phyloP scores from a whole-genome alignment of 2,329 filamentous ascomycete genomes.

The Zasmidium angulare region DNA sequence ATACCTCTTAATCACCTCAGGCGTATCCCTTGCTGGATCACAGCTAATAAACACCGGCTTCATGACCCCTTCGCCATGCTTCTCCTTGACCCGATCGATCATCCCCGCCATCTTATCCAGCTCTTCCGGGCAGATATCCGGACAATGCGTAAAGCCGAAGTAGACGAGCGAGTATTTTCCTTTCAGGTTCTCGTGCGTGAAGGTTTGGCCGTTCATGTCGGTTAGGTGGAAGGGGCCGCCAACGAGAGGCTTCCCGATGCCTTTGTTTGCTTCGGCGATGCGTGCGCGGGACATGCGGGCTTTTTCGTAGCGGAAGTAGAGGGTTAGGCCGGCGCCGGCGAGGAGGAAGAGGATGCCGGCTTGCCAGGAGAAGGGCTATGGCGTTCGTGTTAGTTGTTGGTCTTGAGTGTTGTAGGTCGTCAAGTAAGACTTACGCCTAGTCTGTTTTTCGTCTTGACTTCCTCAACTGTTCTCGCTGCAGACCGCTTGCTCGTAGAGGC shows the following conservation, averaged over 20 bases:
- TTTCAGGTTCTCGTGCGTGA: constrained; percentile 78
- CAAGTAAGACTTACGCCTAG: constrained; percentile 40
- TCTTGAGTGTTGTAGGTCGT: constrained; percentile 10
- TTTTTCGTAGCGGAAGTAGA: constrained; percentile 95
- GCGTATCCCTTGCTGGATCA: constrained; percentile 88
- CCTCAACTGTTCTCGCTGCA: constrained; percentile 43
- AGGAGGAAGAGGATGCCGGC: constrained; percentile 81
- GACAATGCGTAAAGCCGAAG: constrained; percentile 97
- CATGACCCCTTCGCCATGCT: constrained; percentile 52
- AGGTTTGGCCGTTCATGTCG: constrained; percentile 76
- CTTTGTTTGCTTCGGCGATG: constrained; percentile 88
- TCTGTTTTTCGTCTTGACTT: constrained; percentile 46
- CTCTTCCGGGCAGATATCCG: constrained; percentile 98
- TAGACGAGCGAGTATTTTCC: constrained; percentile 89
- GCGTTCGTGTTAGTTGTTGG: neutral
- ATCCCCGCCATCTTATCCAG: constrained; percentile 99
- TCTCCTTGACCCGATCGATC: constrained; percentile 66
- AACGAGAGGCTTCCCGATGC: constrained; percentile 88
- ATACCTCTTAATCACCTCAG: constrained; percentile 80
- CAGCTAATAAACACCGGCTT: constrained; percentile 91
- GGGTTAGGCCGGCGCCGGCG: constrained; percentile 73
- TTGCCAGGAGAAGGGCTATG: constrained; percentile 88
- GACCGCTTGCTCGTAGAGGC: constrained; percentile 19
- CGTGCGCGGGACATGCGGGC: constrained; percentile 83
- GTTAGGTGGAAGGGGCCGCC: constrained; percentile 81